Evolutionary conservation across 2,329 filamentous ascomycete genomes (phyloP).

Genomic region (Exserohilum rostratum): DNA sequence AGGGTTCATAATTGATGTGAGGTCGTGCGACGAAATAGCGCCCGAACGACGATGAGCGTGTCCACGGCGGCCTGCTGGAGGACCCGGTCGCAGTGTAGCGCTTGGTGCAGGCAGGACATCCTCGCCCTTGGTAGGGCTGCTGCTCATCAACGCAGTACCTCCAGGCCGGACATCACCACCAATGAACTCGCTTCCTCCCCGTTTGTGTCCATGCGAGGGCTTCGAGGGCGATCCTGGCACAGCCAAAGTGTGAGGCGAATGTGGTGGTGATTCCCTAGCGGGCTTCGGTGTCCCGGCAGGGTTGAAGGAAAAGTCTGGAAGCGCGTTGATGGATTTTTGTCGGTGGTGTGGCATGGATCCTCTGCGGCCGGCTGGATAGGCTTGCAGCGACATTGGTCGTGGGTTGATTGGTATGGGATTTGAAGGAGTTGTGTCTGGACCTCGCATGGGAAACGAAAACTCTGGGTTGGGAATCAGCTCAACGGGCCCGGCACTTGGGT

Average conservation of each 20-base stretch:
- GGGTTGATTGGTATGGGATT: slow-evolving; percentile 43
- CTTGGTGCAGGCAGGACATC: slow-evolving; percentile 63
- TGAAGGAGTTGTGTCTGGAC: slow-evolving; percentile 33
- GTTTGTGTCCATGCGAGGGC: slow-evolving; percentile 66
- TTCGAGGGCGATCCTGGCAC: slow-evolving; percentile 57
- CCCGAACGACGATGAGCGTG: slow-evolving; percentile 82
- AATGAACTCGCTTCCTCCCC: slow-evolving; percentile 86
- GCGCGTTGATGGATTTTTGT: slow-evolving; percentile 51
- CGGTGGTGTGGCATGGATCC: slow-evolving; percentile 44
- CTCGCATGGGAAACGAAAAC: slow-evolving; percentile 56
- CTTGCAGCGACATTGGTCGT: slow-evolving; percentile 48
- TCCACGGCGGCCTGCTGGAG: slow-evolving; percentile 64
- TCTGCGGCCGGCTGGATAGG: slow-evolving; percentile 41
- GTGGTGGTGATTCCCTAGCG: slow-evolving; percentile 43
- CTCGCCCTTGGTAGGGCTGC: slow-evolving; percentile 71
- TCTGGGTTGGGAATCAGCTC: slow-evolving; percentile 57
- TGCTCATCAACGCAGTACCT: slow-evolving; percentile 65
- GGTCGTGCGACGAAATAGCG: slow-evolving; percentile 82
- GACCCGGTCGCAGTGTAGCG: slow-evolving; percentile 55
- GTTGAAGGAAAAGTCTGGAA: slow-evolving; percentile 59
- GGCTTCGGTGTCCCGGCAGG: slow-evolving; percentile 48
- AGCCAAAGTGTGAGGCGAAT: slow-evolving; percentile 46
- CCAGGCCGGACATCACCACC: slow-evolving; percentile 67
- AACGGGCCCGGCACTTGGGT: slow-evolving; percentile 42
- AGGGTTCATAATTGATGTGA: slow-evolving; percentile 71